These are phyloP conservation scores for Ascochyta pisi DNA, from an alignment of 2,329 filamentous ascomycete species.

Conservation along the genomic window DNA sequence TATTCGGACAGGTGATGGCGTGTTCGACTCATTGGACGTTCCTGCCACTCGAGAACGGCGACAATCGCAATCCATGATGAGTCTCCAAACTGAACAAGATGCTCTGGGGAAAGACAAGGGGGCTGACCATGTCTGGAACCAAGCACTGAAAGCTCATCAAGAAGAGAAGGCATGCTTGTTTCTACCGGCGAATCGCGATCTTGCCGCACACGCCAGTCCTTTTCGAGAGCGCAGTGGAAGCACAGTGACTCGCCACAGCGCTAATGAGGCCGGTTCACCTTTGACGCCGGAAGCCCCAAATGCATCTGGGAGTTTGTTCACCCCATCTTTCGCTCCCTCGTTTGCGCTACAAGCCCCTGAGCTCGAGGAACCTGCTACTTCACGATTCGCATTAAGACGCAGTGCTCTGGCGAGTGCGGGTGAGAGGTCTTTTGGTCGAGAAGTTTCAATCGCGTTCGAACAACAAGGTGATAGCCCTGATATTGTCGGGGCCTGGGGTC, in stretches of 20 bases:
- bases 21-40: constrained; percentile 22
- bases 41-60: constrained; percentile 29
- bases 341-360: neutral
- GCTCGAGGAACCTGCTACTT: neutral
- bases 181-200: constrained; percentile 40
- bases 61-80: constrained; percentile 41
- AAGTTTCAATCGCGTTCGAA: constrained; percentile 30
- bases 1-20: constrained; percentile 27
- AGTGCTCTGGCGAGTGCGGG: constrained; percentile 27
- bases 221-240: constrained; percentile 45
- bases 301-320: neutral
- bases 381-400: constrained; percentile 18
- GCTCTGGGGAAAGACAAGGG: constrained; percentile 33
- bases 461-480: constrained; percentile 35
- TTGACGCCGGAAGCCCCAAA: neutral
- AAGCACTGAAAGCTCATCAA: constrained; percentile 46
- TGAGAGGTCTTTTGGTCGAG: constrained; percentile 14
- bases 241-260: constrained; percentile 15
- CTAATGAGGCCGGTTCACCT: neutral
- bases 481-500: constrained; percentile 52
- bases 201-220: constrained; percentile 34
- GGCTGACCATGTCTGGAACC: constrained; percentile 43
- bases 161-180: constrained; percentile 46
- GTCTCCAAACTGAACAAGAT: constrained; percentile 38
- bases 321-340: neutral